Conservation (phyloP, 2,329 filamentous ascomycete species). For the Aschersonia sp. region DNA sequence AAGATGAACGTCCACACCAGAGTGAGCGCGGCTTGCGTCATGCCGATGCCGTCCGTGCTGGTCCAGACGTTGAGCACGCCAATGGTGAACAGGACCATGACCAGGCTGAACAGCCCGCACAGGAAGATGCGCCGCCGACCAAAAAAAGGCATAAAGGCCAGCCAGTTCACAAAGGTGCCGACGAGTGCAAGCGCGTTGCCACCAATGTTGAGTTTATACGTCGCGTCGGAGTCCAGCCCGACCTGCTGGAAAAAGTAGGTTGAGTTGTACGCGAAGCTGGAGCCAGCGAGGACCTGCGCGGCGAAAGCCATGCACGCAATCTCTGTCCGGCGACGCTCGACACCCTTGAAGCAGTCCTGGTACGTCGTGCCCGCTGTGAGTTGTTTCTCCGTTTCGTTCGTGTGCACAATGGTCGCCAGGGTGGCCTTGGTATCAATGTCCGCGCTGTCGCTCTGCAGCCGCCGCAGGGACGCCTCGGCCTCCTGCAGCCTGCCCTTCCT, state of each 20-base stretch:
- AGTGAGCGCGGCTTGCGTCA: conserved; percentile 19
- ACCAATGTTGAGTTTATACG: conserved; percentile 23
- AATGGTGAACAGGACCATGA: conserved; percentile 22
- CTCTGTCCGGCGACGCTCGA: conserved; percentile 23
- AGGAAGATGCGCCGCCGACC: conserved; percentile 30
- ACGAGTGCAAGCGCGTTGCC: conserved; percentile 24
- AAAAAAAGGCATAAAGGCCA: conserved; percentile 22
- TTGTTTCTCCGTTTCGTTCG: conserved; percentile 21
- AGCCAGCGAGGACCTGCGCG: conserved; percentile 1
- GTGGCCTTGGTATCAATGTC: conserved; percentile 9
- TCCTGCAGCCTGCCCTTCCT: conserved; percentile 15
- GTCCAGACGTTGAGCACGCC: conserved; percentile 23
- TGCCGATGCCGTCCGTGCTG: conserved; percentile 11
- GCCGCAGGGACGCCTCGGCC: conserved; percentile 17
- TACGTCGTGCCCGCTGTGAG: conserved; percentile 23
- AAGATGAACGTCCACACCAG: conserved; percentile 19
- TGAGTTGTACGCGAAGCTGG: conserved; percentile 19
- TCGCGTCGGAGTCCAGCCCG: conserved; percentile 14
- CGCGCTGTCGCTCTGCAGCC: conserved; percentile 8
- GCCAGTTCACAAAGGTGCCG: conserved; percentile 30
- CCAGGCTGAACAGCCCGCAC: conserved; percentile 27
- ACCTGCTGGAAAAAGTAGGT: conserved; percentile 24
- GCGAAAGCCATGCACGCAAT: conserved; percentile 18
- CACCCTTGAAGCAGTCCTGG: conserved; percentile 26
- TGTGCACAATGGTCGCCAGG: neutral